Evolutionary conservation across 2,329 filamentous ascomycete species (phyloP).

Genomic region (Westerdykella ornata): DNA sequence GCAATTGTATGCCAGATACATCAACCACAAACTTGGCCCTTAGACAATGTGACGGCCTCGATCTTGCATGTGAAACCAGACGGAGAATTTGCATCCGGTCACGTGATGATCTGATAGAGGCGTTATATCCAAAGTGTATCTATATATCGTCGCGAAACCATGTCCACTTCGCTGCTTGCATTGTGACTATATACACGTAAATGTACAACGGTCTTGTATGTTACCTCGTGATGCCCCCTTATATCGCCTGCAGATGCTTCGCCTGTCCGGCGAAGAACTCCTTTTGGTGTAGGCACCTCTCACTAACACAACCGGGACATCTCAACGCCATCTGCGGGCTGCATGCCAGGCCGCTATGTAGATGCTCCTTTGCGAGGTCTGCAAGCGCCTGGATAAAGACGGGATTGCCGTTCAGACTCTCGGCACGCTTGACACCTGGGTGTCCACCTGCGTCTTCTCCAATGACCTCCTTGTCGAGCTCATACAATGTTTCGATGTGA

Average conservation of each 20-base stretch:
- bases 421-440: slow-evolving; percentile 67
- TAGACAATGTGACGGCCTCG: too few relatives aligned
- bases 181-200: too few relatives aligned
- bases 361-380: slow-evolving; percentile 74
- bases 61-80: too few relatives aligned
- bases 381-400: slow-evolving; percentile 88
- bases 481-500: slow-evolving; percentile 94
- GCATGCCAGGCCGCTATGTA: slow-evolving; percentile 63
- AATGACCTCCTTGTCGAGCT: slow-evolving; percentile 92
- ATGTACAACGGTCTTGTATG: too few relatives aligned
- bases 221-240: background rate
- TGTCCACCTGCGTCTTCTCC: slow-evolving; percentile 59
- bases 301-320: slow-evolving; percentile 89
- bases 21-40: too few relatives aligned
- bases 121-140: too few relatives aligned
- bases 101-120: too few relatives aligned
- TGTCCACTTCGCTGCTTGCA: too few relatives aligned
- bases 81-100: too few relatives aligned
- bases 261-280: slow-evolving; percentile 53
- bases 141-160: too few relatives aligned
- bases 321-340: slow-evolving; percentile 82
- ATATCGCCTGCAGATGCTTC: slow-evolving; percentile 17
- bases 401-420: slow-evolving; percentile 84
- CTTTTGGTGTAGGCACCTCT: slow-evolving; percentile 73
- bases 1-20: too few relatives aligned